phyloP scores from a whole-genome alignment of 1,284 basidiomycete genomes.

The Ceratobasidium sp. region DNA sequence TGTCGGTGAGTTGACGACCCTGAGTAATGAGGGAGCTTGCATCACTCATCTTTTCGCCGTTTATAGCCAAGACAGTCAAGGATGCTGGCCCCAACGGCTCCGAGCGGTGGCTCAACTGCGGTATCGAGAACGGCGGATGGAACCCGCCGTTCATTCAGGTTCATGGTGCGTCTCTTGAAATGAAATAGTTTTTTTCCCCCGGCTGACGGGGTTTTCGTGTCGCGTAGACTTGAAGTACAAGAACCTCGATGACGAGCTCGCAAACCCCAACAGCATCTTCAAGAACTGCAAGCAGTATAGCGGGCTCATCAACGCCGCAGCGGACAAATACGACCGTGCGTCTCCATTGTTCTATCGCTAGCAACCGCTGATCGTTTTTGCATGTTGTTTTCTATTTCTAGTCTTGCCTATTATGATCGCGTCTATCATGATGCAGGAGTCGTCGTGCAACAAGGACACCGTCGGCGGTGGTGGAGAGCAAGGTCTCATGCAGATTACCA shows the following conservation, averaged over 20 bases:
- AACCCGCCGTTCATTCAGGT: constrained; percentile 65
- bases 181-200: not conserved
- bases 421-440: constrained; percentile 84
- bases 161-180: constrained; percentile 44
- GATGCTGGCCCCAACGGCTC: constrained; percentile 73
- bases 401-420: constrained; percentile 78
- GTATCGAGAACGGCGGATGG: constrained; percentile 63
- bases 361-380: not conserved
- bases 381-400: constrained; percentile 45
- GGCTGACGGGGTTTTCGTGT: not conserved
- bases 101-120: constrained; percentile 81
- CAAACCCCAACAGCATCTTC: constrained; percentile 64
- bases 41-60: constrained; percentile 18
- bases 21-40: not conserved
- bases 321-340: constrained; percentile 59
- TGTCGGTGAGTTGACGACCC: constrained; percentile 54
- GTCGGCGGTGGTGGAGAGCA: constrained; percentile 80
- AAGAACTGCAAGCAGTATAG: constrained; percentile 65
- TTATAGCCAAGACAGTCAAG: constrained; percentile 58
- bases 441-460: constrained; percentile 70
- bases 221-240: constrained; percentile 56
- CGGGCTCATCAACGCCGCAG: constrained; percentile 67
- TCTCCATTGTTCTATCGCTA: constrained; percentile 33
- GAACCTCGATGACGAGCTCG: constrained; percentile 61
- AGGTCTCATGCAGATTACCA: constrained; percentile 84